A percentile compares a stretch with the other conserved stretches of the same genome.
phyloP scores from a whole-genome alignment of 805 yeast species.

The Nakazawaea siamensis region DNA sequence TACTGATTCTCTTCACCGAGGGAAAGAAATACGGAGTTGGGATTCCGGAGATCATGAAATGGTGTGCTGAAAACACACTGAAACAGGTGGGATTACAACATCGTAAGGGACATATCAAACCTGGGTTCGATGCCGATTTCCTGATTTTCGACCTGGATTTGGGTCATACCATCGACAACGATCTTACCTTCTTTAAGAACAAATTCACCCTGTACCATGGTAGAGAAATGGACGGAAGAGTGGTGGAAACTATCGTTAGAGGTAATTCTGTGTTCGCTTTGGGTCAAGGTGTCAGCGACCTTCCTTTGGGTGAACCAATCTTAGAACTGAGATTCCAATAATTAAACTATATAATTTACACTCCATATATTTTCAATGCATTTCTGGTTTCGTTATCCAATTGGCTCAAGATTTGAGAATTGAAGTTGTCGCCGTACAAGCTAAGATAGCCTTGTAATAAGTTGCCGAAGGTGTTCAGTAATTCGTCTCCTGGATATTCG shows the following conservation, averaged over 20 bases:
- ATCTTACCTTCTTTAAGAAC: constrained; percentile 66
- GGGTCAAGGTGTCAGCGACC: constrained; percentile 44
- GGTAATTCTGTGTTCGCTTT: constrained; percentile 61
- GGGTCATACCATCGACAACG: constrained; percentile 41
- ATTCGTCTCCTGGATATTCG: constrained; percentile 37
- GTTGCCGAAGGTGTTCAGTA: constrained; percentile 35
- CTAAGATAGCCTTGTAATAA: constrained; percentile 36
- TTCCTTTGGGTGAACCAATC: constrained; percentile 51
- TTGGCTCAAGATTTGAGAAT: constrained; percentile 13
- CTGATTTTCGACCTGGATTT: constrained; percentile 67
- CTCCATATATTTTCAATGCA: constrained; percentile 8
- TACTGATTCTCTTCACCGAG: constrained; percentile 74
- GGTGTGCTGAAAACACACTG: constrained; percentile 84
- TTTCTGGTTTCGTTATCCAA: constrained; percentile 18
- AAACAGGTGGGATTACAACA: constrained; percentile 72
- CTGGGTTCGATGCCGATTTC: constrained; percentile 86
- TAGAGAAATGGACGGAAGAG: constrained; percentile 57
- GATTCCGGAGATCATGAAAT: constrained; percentile 55
- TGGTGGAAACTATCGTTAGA: constrained; percentile 71
- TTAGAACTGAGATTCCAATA: constrained; percentile 44
- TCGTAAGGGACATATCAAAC: constrained; percentile 61
- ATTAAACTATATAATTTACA: too few relatives aligned
- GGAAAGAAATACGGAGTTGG: constrained; percentile 34
- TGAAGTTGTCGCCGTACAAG: constrained; percentile 33
- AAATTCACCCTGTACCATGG: constrained; percentile 87